These are phyloP conservation scores for Pontederia crassipes DNA, from an alignment of 176 grass and related monocot species.

Conservation along the genomic window DNA sequence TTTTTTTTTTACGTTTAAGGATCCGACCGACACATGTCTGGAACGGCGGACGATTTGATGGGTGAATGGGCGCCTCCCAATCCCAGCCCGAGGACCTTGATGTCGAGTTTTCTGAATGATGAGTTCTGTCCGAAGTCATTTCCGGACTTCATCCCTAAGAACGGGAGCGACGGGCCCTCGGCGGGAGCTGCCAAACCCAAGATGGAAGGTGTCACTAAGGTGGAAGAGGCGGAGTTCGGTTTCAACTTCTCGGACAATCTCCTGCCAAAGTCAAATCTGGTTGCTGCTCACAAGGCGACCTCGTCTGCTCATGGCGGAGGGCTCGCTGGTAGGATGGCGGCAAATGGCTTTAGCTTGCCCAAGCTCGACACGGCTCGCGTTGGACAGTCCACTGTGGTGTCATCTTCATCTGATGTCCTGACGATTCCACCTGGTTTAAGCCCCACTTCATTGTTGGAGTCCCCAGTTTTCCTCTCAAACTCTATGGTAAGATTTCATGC, in stretches of 20 bases:
- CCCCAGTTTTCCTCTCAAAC: conserved; percentile 69
- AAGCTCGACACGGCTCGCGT: conserved; percentile 4
- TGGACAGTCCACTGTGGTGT: conserved; percentile 4
- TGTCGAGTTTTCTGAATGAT: conserved; percentile 3
- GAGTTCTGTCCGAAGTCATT: conserved; percentile 15
- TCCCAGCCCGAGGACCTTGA: conserved; percentile 18
- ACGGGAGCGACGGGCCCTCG: not conserved
- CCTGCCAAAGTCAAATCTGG: not conserved
- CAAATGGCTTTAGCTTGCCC: conserved; percentile 9
- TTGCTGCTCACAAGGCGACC: conserved; percentile 1
- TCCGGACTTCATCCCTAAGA: not conserved
- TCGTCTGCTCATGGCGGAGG: not conserved
- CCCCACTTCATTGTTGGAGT: conserved; percentile 51
- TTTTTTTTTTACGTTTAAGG: no score
- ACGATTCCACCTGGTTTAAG: conserved; percentile 68
- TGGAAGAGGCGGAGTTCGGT: not conserved
- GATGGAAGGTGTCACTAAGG: not conserved
- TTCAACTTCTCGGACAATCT: not conserved
- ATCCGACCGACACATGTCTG: no score
- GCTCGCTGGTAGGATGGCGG: conserved; percentile 23
- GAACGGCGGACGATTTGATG: conserved; percentile 23
- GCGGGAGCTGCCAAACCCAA: not conserved
- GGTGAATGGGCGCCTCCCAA: conserved; percentile 8
- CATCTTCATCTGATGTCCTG: conserved; percentile 24
- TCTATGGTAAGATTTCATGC: conserved; percentile 34